Base-by-base conservation (phyloP, 768 basidiomycete genomes). In the Chalciporus sphaerocephalus region DNA sequence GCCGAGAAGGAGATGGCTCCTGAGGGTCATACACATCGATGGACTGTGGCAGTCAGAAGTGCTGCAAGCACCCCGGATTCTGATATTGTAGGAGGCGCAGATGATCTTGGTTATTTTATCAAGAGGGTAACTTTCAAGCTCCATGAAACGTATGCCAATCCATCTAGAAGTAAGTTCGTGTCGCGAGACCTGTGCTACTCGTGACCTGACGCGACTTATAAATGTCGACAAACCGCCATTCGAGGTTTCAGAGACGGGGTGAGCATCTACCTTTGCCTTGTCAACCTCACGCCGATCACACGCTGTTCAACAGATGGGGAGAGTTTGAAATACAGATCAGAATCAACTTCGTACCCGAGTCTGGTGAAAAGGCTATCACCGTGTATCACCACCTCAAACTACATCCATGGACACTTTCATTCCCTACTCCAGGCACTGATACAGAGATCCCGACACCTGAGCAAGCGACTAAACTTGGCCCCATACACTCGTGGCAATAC, bases 401-500 rank as follows among this genome's bases (percentile, higher is more conserved):
- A 0, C 96, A 94, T 60, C 89, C 92, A 3, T 94, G 91, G 91
- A 75, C 81, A 3, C 66, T 73, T 17, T 63, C 74, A 2, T 62
- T 51, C 21, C 48, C 64, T 1, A 13, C 42, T 2, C 42, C 53
- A 0, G 57, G 59, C 1, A 78, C 75, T 20, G 82, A 86, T 36
- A 78, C 81, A 0, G 81, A 83, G 43, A 79, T 85, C 3, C 83
- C 85, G 1, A 74, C 84, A 4, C 73, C 83, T 7, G 84, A 86
- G 13, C 73, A 74, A 18, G 83, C 86, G 2, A 72, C 79, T 58
- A 82, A 81, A 57, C 59, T 74, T 21, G 85, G 84, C 1, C 87
- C 89, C 0, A 91, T 99, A 22, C 88, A 96, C 63, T 88, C 92
- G 0, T 99, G 95, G 94, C 95, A 98, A 59, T 98, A 98, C 69